Conservation (phyloP, 768 basidiomycete genomes). For the Suillus paluster region DNA sequence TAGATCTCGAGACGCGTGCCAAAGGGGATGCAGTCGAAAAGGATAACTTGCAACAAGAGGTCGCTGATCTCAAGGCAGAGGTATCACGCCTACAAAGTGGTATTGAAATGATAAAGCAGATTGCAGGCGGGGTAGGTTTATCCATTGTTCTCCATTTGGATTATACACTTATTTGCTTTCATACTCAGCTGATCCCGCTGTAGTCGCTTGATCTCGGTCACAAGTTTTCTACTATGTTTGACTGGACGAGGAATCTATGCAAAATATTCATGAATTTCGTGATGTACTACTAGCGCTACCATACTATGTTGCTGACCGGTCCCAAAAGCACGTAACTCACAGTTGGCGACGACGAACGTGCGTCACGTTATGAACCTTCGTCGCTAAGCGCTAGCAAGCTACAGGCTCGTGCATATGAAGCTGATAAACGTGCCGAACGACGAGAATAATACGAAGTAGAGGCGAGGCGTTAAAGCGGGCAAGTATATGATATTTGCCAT, state of each 20-base stretch:
- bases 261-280: neutral
- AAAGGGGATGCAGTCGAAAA: neutral
- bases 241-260: neutral
- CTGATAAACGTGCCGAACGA: neutral
- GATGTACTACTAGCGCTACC: neutral
- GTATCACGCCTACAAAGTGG: slow-evolving; percentile 1
- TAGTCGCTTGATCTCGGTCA: neutral
- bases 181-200: neutral
- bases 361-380: neutral
- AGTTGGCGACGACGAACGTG: too few relatives aligned
- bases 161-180: neutral
- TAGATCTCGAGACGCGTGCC: neutral
- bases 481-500: too few relatives aligned
- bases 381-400: too few relatives aligned
- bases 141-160: neutral
- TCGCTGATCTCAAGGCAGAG: neutral
- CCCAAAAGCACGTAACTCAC: neutral
- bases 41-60: neutral
- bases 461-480: neutral
- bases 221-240: too few relatives aligned
- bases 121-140: neutral
- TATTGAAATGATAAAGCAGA: neutral
- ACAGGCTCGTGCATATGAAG: neutral
- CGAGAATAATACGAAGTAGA: neutral
- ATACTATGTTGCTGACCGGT: neutral